Evolutionary conservation across 208 protist genomes (phyloP), one percentile per base, ranked within the genome.

Genomic region (Leishmania braziliensis): DNA sequence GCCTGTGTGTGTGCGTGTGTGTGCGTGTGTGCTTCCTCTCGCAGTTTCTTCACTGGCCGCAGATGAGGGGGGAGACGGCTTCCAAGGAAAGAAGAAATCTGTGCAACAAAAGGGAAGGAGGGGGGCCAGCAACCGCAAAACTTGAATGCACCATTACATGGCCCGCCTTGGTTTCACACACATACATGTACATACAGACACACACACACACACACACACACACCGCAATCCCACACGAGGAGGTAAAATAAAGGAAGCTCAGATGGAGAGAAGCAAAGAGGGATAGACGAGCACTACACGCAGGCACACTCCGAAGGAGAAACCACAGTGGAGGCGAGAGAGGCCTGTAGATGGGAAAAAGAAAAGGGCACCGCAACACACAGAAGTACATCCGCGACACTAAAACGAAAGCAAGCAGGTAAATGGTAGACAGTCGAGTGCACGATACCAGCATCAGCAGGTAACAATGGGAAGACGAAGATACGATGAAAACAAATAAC

Each of bases 291-390:
- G n/a, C 78, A 82, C 54, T 54, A 75, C 26, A 84, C n/a, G 80
- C n/a, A 81, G 16, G 80, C 8, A 33, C n/a, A 83, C 54, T 39
- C 78, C 68, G 0, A 79, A 78, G 75, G 43, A 89, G 33, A 81
- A 29, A 80, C 43, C 43, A 46, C 43, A 46, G 43, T 46, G 43
- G 43, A 46, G 43, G 43, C 58, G 26, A 26, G 71, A 29, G 20
- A 26, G 43, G 43, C 20, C 18, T 18, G 23, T 5, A 75, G 48
- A 58, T 56, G 29, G 26, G 58, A 75, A 75, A 12, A 51, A 82
- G 75, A 79, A 78, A 85, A 26, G 26, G 5, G 8, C 5, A 43
- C 1, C 9, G 51, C 29, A 56, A 12, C 10, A 74, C 9, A 74
- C 18, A 50, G 12, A 10, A 74, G 12, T 9, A 74, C 39, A 3